Evolutionary conservation across 1,284 basidiomycete genomes (phyloP), one percentile per base, ranked within the genome.

Genomic region (Cryptococcus neoformans): DNA sequence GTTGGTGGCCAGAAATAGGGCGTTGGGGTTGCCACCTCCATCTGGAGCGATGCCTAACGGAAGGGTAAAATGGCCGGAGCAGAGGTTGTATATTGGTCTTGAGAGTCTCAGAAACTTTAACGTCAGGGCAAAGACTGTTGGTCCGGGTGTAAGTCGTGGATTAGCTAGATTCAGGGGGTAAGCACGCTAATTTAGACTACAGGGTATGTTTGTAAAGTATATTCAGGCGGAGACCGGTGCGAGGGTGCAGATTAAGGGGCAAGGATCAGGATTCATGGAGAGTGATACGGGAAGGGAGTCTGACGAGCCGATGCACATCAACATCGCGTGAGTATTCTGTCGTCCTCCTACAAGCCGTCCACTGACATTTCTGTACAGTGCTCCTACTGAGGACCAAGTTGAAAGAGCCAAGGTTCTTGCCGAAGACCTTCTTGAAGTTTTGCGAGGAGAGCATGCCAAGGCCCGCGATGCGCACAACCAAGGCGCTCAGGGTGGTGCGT

Each of bases 131-230:
- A 99, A 99, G 79, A 90, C 97, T 34, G 95, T 99, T 44, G 95
- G 95, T 4, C 96, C 95, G 8, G 86, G 85, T 59, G 90, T 91
- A 75, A 62, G 84, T 81, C 36, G 7, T 6, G 8, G 2, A 6
- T 17, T 11, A 11, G 9, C 2, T 7, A 11, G 47, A 11, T 21
- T 3, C 17, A 17, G 2, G 7, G 28, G 4, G 44, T 4, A 6
- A 12, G n/a, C 21, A 16, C 36, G 50, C 41, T 60, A 55, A 60
- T 55, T 44, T 49, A 9, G 9, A 5, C 21, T 45, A 4, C 63
- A 91, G 89, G 93, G 92, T 65, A 87, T 93, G 73, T 99, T 98
- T 73, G 95, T 99, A 64, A 99, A 99, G 80, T 94, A 93, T 73
- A 99, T 99, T 63, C 95, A 99, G 79, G 85, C 87, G 69, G 95